phyloP scores from a whole-genome alignment of 2,329 filamentous ascomycete species.

The Pseudogymnoascus sp. region DNA sequence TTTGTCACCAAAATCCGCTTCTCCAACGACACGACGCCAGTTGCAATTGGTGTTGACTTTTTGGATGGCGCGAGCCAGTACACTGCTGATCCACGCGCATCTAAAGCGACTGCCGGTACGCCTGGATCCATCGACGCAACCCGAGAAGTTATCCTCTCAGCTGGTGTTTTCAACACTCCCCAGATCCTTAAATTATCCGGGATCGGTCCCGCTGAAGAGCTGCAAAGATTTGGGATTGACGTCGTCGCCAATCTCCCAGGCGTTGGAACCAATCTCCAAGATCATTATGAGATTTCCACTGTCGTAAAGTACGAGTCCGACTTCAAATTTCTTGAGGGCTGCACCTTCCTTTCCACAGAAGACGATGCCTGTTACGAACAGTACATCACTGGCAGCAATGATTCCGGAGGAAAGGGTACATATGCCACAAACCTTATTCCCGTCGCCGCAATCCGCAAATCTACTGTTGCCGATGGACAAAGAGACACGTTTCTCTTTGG shows the following conservation, averaged over 20 bases:
- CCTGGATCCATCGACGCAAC: slow-evolving; percentile 26
- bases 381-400: slow-evolving; percentile 14
- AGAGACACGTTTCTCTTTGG: slow-evolving; percentile 30
- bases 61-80: slow-evolving; percentile 35
- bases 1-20: slow-evolving; percentile 37
- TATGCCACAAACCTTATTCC: slow-evolving; percentile 42
- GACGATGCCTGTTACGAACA: slow-evolving; percentile 30
- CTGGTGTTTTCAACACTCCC: slow-evolving; percentile 37
- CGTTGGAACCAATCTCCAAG: slow-evolving; percentile 52
- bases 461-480: slow-evolving; percentile 31
- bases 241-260: slow-evolving; percentile 44
- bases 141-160: slow-evolving; percentile 39
- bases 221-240: slow-evolving; percentile 36
- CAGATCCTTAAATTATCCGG: slow-evolving; percentile 39
- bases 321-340: slow-evolving; percentile 30
- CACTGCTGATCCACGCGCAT: slow-evolving; percentile 33
- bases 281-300: slow-evolving; percentile 41
- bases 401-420: slow-evolving; percentile 19
- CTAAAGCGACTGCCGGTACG: slow-evolving; percentile 21
- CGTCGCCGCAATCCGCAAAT: slow-evolving; percentile 23
- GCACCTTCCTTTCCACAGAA: slow-evolving; percentile 28
- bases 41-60: slow-evolving; percentile 36
- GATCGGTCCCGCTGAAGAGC: slow-evolving; percentile 32
- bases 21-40: slow-evolving; percentile 27
- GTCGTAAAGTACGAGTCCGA: slow-evolving; percentile 36